Evolutionary conservation across 345 rosid genomes (phyloP).

Genomic region (Iberis pinnata): DNA sequence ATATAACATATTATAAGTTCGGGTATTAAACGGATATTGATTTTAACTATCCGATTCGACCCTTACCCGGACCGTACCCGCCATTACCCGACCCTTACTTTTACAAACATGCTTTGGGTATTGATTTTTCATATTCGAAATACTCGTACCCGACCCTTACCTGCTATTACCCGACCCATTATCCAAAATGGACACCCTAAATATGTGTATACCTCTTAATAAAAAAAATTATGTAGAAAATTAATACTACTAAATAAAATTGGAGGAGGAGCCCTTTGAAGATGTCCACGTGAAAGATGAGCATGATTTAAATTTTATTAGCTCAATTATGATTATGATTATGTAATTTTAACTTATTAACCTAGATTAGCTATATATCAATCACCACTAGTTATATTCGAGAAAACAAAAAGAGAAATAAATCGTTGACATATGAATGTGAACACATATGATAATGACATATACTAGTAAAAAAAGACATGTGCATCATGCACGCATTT

Average conservation of each 20-base stretch:
- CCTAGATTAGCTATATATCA: constrained; percentile 5
- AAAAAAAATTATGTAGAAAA: no score
- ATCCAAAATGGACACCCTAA: no score
- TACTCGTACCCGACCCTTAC: no score
- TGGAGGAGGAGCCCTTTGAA: neutral
- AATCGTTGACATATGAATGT: constrained; percentile 28
- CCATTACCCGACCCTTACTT: no score
- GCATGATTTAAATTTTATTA: neutral
- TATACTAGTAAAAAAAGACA: constrained; percentile 19
- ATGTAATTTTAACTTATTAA: constrained; percentile 4
- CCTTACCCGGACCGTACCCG: no score
- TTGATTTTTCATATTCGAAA: no score
- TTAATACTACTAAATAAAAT: no score
- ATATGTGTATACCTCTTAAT: neutral
- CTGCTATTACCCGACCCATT: no score
- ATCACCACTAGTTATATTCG: constrained; percentile 12
- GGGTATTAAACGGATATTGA: no score
- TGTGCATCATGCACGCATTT: constrained; percentile 24
- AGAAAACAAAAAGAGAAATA: constrained; percentile 6
- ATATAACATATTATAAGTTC: no score
- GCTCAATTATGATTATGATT: neutral
- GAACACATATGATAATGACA: constrained; percentile 21
- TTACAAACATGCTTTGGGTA: no score
- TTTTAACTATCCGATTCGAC: no score
- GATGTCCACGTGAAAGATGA: constrained; percentile 19